phyloP scores from a whole-genome alignment of 345 rosid genomes.

The Citropsis articulata region DNA sequence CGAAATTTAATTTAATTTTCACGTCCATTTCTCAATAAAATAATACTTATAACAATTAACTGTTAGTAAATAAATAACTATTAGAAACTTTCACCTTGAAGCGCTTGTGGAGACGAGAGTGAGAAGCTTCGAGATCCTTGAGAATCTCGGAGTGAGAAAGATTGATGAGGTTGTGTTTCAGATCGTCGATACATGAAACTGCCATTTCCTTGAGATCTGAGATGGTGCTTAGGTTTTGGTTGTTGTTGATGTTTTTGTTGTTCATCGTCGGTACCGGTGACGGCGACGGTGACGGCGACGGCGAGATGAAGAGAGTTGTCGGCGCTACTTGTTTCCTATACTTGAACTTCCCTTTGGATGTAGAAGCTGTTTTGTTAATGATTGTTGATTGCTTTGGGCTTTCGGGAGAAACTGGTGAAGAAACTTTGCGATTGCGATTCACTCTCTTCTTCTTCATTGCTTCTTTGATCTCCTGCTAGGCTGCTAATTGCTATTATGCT shows the following conservation, averaged over 20 bases:
- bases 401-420: not conserved
- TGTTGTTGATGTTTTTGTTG: not conserved
- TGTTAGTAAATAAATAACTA: not conserved
- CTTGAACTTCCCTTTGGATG: conserved; percentile 3
- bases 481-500: not conserved
- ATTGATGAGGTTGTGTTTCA: conserved; percentile 41
- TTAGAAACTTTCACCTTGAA: conserved; percentile 32
- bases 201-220: conserved; percentile 40
- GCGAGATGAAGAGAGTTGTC: conserved; percentile 15
- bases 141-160: conserved; percentile 51
- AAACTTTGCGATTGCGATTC: not conserved
- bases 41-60: too few relatives aligned
- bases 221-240: conserved; percentile 28
- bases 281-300: conserved; percentile 7
- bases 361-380: conserved; percentile 1
- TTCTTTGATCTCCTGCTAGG: too few relatives aligned
- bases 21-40: not conserved
- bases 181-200: conserved; percentile 37
- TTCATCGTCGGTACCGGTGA: not conserved
- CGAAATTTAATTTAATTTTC: too few relatives aligned
- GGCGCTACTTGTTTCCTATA: conserved; percentile 3
- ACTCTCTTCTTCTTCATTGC: conserved; percentile 14
- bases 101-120: conserved; percentile 53
- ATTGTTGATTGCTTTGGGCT: conserved; percentile 3
- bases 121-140: conserved; percentile 50